These are phyloP conservation scores for Lentinula aciculospora DNA, from an alignment of 768 basidiomycete species.

Conservation along the genomic window DNA sequence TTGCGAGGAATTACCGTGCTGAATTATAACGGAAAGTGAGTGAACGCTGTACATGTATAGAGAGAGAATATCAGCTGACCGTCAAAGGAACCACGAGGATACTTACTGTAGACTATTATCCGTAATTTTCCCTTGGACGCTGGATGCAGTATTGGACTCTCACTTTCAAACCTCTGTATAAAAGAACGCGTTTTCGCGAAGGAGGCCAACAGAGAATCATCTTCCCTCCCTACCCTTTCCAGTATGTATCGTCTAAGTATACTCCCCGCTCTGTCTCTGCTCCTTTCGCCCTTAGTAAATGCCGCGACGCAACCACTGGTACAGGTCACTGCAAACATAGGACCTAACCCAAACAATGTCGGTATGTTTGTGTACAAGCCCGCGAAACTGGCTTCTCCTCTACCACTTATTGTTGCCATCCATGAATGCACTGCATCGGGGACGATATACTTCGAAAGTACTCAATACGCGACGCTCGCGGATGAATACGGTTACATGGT, in stretches of 20 bases:
- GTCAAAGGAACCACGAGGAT: neutral
- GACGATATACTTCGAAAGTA: conserved; percentile 43
- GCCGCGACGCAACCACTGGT: neutral
- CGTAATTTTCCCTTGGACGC: neutral
- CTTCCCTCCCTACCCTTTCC: neutral
- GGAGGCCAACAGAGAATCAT: neutral
- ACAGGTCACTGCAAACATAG: neutral
- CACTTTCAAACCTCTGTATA: neutral
- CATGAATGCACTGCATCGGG: conserved; percentile 50
- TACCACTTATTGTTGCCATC: conserved; percentile 46
- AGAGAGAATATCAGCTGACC: neutral
- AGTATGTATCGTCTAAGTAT: neutral
- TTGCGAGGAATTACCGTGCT: neutral
- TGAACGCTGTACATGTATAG: neutral
- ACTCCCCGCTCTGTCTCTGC: neutral
- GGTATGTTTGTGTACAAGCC: conserved; percentile 42
- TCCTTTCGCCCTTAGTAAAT: neutral
- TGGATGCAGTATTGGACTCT: neutral
- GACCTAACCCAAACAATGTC: conserved; percentile 49
- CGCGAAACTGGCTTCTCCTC: conserved; percentile 26
- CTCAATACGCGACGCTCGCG: conserved; percentile 43
- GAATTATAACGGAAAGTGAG: neutral
- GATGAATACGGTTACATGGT: conserved; percentile 46
- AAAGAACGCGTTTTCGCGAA: neutral
- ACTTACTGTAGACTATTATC: neutral